These are phyloP conservation scores for Globisporangium nagaii DNA, from an alignment of 352 stramenopile species.

Conservation along the genomic window DNA sequence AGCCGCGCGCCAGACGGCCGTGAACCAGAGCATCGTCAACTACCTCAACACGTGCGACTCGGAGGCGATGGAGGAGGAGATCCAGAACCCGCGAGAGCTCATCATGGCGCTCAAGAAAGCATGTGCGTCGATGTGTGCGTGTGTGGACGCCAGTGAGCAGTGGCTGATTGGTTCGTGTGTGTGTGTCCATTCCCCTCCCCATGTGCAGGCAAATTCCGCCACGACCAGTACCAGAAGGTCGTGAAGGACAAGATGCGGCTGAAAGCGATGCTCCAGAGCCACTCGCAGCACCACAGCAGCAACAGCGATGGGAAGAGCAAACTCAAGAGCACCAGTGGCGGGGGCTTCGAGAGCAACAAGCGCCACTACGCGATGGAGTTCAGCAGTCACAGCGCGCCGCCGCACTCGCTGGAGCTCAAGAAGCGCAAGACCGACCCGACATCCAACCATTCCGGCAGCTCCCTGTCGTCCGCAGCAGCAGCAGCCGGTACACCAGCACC, in stretches of 20 bases:
- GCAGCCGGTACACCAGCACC: too few relatives aligned
- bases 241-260: slow-evolving; percentile 73
- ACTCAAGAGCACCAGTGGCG: slow-evolving; percentile 1
- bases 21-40: slow-evolving; percentile 75
- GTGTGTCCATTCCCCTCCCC: background rate
- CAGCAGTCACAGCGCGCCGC: slow-evolving; percentile 1
- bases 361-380: slow-evolving; percentile 19
- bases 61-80: slow-evolving; percentile 62
- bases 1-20: slow-evolving; percentile 27
- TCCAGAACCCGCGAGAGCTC: slow-evolving; percentile 70
- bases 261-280: slow-evolving; percentile 57
- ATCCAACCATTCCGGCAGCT: background rate
- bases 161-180: too few relatives aligned
- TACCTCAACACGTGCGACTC: slow-evolving; percentile 71
- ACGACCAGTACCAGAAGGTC: slow-evolving; percentile 81
- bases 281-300: slow-evolving; percentile 15
- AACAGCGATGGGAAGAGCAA: slow-evolving; percentile 25
- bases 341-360: slow-evolving; percentile 20
- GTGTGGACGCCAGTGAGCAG: background rate
- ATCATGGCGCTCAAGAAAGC: slow-evolving; percentile 79
- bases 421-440: slow-evolving; percentile 44
- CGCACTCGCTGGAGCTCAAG: slow-evolving; percentile 39
- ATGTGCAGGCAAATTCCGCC: slow-evolving; percentile 41
- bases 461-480: background rate
- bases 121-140: slow-evolving; percentile 26